Base-by-base conservation (phyloP, 148 eudicot species). In the Camellia sinensis region DNA sequence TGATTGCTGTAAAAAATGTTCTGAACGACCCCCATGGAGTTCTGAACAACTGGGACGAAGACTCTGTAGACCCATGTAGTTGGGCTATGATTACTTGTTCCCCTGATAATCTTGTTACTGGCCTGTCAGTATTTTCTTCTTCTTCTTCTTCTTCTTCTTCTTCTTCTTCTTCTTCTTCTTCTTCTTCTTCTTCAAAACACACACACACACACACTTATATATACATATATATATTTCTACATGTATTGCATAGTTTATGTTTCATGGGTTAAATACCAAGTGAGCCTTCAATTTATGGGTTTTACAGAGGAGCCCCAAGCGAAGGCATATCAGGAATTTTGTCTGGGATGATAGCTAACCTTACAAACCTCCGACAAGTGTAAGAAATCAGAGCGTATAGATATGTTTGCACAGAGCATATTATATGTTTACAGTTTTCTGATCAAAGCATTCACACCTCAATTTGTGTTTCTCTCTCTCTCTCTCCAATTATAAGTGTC, bases 1-100 rank as follows among this genome's bases (percentile, higher is more conserved):
- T 96, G 89, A 89, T 90, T 67, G 82, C 53, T 37, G 79, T 93
- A 46, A 96, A 80, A 80, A 84, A 68, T 65, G 84, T 71, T 48
- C 80, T 96, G 75, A 81, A 84, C 44, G 99, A 96, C 80, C 97
- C 99, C 48, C 87, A 89, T 85, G 91, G 93, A 73, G 97, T 84
- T 79, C 76, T 96, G 22, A 91, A 74, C 82, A 96, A 87, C 69
- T 96, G 99, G 99, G 99, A 96, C 86, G 94, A 96, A 76, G 89
- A 90, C 84, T 96, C 99, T 41, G 99, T 92, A 53, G 99, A 96
- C 86, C 97, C 99, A 61, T 96, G 99, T 83, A 93, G 98, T 76
- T 96, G 99, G 99, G 88, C 95, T 77, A 92, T 94, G 98, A 90
- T 96, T 84, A 92, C 98, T 87, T 96, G 99, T 74, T 93, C 94